Conservation (phyloP, 768 basidiomycete species). For the Rhizopogon salebrosus region DNA sequence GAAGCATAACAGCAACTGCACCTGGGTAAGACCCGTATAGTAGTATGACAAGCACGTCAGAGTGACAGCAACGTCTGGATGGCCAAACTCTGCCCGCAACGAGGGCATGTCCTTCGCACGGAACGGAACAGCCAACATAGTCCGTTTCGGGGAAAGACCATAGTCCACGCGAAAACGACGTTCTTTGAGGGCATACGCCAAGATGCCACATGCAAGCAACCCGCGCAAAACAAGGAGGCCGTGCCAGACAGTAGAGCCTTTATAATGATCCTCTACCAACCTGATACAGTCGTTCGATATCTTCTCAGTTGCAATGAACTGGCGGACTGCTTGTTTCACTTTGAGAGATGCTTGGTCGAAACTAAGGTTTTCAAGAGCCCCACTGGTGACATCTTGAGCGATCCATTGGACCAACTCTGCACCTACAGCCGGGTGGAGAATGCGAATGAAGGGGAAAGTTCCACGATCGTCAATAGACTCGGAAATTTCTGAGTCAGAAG, state of each 20-base stretch:
- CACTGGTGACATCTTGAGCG: conserved; percentile 12
- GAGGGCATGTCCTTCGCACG: conserved; percentile 34
- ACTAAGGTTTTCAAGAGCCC: conserved; percentile 10
- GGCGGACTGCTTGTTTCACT: conserved; percentile 8
- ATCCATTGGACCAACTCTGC: conserved; percentile 9
- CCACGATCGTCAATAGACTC: conserved; percentile 3
- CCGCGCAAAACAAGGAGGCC: conserved; percentile 30
- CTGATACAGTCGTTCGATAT: background rate
- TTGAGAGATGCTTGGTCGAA: conserved; percentile 7
- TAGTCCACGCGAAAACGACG: conserved; percentile 37
- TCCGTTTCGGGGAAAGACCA: conserved; percentile 27
- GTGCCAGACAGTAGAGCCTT: conserved; percentile 9
- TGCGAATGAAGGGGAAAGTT: conserved; percentile 20
- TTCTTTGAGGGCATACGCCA: conserved; percentile 26
- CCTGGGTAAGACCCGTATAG: conserved; percentile 27
- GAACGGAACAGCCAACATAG: conserved; percentile 33
- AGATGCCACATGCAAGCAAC: conserved; percentile 26
- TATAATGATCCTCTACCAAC: conserved; percentile 6
- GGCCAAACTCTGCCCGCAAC: conserved; percentile 33
- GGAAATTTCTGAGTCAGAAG: conserved; percentile 16
- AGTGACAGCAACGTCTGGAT: conserved; percentile 30
- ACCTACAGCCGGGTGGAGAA: conserved; percentile 12
- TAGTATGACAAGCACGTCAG: conserved; percentile 35
- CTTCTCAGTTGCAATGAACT: conserved; percentile 18
- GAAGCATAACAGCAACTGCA: conserved; percentile 26